Evolutionary conservation across 257 asterid genomes (phyloP), one percentile per base, ranked within the genome.

Genomic region (Hygrophila difformis): DNA sequence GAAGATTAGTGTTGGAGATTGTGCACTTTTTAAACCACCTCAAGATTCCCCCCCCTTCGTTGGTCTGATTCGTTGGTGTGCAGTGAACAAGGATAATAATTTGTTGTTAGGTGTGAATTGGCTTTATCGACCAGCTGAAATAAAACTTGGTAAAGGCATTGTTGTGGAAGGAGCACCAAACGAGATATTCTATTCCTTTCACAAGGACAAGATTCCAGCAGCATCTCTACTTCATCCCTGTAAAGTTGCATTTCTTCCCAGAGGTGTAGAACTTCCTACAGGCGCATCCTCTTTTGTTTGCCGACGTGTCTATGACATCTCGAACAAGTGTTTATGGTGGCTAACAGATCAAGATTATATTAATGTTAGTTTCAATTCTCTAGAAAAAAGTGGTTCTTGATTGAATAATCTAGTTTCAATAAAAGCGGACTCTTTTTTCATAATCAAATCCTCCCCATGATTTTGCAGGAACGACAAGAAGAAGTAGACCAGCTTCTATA

Each of bases 191-290:
- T 89, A 77, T 52, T 82, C 97, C 29, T 84, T 89, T 58, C 97
- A 81, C 46, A 54, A 78, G 66, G 91, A 85, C 81, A 74, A 79
- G 68, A 74, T 63, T 47, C 77, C 93, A 39, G 91, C 94, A 57
- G 94, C 93, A 43, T 82, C 94, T 35, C 73, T 85, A 51, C 85
- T 84, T 18, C 95, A 87, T 74, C 97, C 86, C 39, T 84, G 97
- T 73, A 81, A 78, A 79, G 97, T 89, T 73, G 94, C 97, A 63
- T 84, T 89, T 73, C 97, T 89, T 62, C 92, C 97, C 38, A 65
- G 70, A 73, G 94, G 93, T 38, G 75, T 59, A 55, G 93, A 74
- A 66, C 93, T 84, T 66, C 93, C 93, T 13, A 19, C 69, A 12
- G 78, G 85, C 72, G 63, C 69, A 62, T 76, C 92, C 43, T 73